Evolutionary conservation across 2,329 filamentous ascomycete species (phyloP).

Genomic region (Clathrospora elynae): DNA sequence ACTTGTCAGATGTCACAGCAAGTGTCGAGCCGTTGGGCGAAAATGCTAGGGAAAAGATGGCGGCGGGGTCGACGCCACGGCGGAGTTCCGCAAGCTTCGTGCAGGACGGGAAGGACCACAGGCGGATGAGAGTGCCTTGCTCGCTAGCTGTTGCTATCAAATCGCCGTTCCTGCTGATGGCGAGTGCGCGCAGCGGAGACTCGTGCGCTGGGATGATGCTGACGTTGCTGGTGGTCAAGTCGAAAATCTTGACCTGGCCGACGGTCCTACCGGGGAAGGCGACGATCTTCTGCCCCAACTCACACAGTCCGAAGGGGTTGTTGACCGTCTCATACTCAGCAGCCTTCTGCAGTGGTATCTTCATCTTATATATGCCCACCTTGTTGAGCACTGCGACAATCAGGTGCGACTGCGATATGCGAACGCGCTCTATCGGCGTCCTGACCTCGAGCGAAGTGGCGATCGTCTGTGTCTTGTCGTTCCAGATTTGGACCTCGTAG

Average conservation of each 20-base stretch:
- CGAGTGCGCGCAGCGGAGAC: conserved; percentile 75
- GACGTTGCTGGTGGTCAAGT: conserved; percentile 77
- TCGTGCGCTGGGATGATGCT: conserved; percentile 93
- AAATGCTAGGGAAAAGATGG: conserved; percentile 85
- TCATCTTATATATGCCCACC: conserved; percentile 80
- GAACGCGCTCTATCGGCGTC: conserved; percentile 78
- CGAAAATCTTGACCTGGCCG: conserved; percentile 88
- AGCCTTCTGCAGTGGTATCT: conserved; percentile 70
- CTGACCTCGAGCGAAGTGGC: conserved; percentile 78
- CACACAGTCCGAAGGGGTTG: conserved; percentile 81
- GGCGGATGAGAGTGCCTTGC: conserved; percentile 85
- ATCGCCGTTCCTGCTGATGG: conserved; percentile 78
- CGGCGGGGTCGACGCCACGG: conserved; percentile 84
- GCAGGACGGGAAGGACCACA: conserved; percentile 81
- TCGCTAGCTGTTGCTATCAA: conserved; percentile 89
- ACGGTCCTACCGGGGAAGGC: conserved; percentile 85
- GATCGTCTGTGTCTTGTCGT: conserved; percentile 77
- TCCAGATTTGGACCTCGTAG: conserved; percentile 80
- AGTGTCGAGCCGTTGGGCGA: conserved; percentile 79
- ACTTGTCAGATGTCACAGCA: conserved; percentile 95
- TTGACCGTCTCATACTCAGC: conserved; percentile 83
- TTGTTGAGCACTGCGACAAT: conserved; percentile 82
- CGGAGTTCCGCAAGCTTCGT: conserved; percentile 83
- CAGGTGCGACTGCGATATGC: conserved; percentile 75
- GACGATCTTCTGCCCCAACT: conserved; percentile 72